These are phyloP conservation scores for Penicillium brasilianum DNA, from an alignment of 2,329 filamentous ascomycete genomes.

Conservation along the genomic window DNA sequence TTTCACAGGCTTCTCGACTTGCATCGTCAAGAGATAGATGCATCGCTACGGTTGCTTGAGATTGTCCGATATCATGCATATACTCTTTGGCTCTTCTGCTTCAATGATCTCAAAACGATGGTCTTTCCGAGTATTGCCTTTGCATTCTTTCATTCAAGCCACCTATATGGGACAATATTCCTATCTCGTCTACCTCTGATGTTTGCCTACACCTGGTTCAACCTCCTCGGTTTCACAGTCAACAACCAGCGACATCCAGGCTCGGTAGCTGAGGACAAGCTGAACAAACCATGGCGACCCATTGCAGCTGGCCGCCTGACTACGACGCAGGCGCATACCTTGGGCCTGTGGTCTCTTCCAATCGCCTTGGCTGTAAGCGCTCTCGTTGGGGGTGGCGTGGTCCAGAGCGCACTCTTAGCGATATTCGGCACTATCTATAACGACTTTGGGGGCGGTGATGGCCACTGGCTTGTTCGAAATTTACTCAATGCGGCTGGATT, in stretches of 20 bases:
- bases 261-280: constrained; percentile 44
- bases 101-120: constrained; percentile 36
- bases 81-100: constrained; percentile 33
- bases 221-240: constrained; percentile 29
- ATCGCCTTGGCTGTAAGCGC: not conserved
- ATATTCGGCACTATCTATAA: constrained; percentile 36
- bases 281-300: constrained; percentile 50
- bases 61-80: constrained; percentile 10
- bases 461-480: constrained; percentile 1
- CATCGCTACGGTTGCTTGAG: not conserved
- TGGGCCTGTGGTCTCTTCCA: constrained; percentile 2
- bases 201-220: constrained; percentile 1
- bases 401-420: constrained; percentile 33
- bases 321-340: constrained; percentile 20
- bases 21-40: not conserved
- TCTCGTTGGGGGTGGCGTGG: constrained; percentile 25
- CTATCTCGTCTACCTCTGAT: not conserved
- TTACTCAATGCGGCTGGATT: constrained; percentile 3
- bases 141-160: constrained; percentile 30
- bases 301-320: constrained; percentile 35
- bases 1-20: not conserved
- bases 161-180: not conserved
- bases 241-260: constrained; percentile 45
- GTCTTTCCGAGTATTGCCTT: constrained; percentile 36
- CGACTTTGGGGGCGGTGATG: constrained; percentile 1